Conservation (phyloP, 805 yeast genomes). For the Starmerella geochares region DNA sequence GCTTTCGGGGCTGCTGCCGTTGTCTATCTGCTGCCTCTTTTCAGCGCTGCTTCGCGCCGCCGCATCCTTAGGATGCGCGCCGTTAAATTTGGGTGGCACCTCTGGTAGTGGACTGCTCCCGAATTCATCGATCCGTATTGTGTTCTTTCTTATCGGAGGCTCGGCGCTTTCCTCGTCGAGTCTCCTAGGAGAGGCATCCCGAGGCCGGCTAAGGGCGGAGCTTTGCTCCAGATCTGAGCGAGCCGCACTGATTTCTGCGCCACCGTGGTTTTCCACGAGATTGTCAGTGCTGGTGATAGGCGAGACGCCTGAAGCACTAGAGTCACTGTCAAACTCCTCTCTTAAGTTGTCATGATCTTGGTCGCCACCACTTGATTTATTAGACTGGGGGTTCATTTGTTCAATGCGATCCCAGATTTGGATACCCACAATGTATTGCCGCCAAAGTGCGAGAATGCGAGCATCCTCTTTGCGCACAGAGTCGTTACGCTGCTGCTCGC, state of each 20-base stretch:
- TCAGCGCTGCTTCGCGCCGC: background rate
- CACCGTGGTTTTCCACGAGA: too few relatives aligned
- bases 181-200: too few relatives aligned
- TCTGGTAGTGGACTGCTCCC: background rate
- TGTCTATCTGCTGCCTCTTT: background rate
- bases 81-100: background rate
- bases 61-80: background rate
- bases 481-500: constrained; percentile 42
- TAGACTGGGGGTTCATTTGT: constrained; percentile 20
- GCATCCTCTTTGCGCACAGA: constrained; percentile 35
- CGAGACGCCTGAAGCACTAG: background rate
- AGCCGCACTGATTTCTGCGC: too few relatives aligned
- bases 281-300: too few relatives aligned
- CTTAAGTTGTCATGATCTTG: background rate
- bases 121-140: background rate
- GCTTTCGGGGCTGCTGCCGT: background rate
- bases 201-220: too few relatives aligned
- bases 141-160: background rate
- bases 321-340: background rate
- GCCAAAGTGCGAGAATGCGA: constrained; percentile 32
- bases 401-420: constrained; percentile 27
- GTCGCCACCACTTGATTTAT: background rate
- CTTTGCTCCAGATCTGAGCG: too few relatives aligned
- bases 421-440: constrained; percentile 31
- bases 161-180: too few relatives aligned